A percentile compares a stretch with the other conserved stretches of the same genome.
Conservation (phyloP, 164 flowering plant genomes). For the Annona cherimola region DNA sequence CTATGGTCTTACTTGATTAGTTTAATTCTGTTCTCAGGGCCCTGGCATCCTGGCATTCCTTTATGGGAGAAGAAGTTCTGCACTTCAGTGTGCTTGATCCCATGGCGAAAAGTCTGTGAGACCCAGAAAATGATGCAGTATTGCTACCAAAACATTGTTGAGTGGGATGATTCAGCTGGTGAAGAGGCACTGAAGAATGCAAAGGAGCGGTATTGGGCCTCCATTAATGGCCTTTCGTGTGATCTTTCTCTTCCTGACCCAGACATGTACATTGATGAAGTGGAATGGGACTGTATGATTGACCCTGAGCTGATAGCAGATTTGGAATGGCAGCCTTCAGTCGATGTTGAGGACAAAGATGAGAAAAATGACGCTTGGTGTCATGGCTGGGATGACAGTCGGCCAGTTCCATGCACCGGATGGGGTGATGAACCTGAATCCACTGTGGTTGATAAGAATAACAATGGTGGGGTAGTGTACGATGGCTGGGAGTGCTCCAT, state of each 20-base stretch:
- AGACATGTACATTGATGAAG: constrained; percentile 46
- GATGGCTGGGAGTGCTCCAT: constrained; percentile 8
- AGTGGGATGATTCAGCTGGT: constrained; percentile 75
- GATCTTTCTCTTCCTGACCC: constrained; percentile 51
- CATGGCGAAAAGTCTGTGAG: constrained; percentile 55
- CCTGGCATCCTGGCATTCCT: constrained; percentile 44
- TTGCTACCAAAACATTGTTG: constrained; percentile 29
- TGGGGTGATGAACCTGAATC: constrained; percentile 29
- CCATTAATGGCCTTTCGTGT: constrained; percentile 37
- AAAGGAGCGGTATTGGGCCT: constrained; percentile 50
- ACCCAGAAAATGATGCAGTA: constrained; percentile 30
- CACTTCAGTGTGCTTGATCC: constrained; percentile 33
- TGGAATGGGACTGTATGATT: constrained; percentile 45
- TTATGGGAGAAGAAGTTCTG: constrained; percentile 71
- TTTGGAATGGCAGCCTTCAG: constrained; percentile 27
- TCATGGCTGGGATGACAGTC: constrained; percentile 12
- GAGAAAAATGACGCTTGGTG: neutral
- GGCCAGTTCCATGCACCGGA: constrained; percentile 17
- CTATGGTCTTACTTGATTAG: neutral
- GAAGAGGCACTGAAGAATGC: constrained; percentile 64
- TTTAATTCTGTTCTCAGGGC: constrained; percentile 21
- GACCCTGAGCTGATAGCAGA: constrained; percentile 45
- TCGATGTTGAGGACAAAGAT: constrained; percentile 21
- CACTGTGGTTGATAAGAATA: constrained; percentile 22
- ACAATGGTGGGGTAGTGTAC: constrained; percentile 2